Percentiles rank a stretch among this genome's conserved stretches.
phyloP scores from a whole-genome alignment of 768 basidiomycete genomes.

The Termitomyces sp. region DNA sequence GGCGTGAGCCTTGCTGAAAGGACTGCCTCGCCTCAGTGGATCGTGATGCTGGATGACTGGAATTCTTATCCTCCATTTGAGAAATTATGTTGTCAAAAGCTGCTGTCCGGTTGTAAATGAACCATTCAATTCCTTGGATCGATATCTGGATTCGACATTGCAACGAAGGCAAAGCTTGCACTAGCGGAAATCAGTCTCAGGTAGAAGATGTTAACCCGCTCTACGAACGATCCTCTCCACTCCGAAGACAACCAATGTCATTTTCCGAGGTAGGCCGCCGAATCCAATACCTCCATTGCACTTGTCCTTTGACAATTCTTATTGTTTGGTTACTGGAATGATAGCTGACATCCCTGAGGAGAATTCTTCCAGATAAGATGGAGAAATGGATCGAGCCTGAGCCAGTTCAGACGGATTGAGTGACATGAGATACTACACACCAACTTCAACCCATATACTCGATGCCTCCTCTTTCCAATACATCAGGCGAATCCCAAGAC shows the following conservation, averaged over 20 bases:
- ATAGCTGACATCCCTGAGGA: conserved; percentile 84
- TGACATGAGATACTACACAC: conserved; percentile 29
- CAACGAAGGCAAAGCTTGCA: conserved; percentile 29
- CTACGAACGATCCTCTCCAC: conserved; percentile 49
- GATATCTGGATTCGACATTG: conserved; percentile 80
- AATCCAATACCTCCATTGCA: conserved; percentile 95
- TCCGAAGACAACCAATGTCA: conserved; percentile 46
- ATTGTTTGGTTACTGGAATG: conserved; percentile 91
- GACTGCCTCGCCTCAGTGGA: conserved; percentile 31
- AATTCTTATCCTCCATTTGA: conserved; percentile 50
- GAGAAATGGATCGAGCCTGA: conserved; percentile 91
- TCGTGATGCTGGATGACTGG: conserved; percentile 28
- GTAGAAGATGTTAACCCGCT: neutral
- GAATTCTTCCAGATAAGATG: conserved; percentile 76
- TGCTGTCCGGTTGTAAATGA: conserved; percentile 84
- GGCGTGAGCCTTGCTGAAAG: conserved; percentile 33
- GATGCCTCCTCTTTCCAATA: conserved; percentile 75
- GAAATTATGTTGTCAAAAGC: conserved; percentile 85
- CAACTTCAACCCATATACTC: conserved; percentile 83
- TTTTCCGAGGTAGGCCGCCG: conserved; percentile 73
- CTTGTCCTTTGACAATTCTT: conserved; percentile 73
- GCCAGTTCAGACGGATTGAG: neutral
- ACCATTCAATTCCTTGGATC: conserved; percentile 87
- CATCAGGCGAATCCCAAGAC: conserved; percentile 57
- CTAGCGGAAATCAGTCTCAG: conserved; percentile 15